phyloP scores from a whole-genome alignment of 352 stramenopile species.

The Phytophthora brassicae region DNA sequence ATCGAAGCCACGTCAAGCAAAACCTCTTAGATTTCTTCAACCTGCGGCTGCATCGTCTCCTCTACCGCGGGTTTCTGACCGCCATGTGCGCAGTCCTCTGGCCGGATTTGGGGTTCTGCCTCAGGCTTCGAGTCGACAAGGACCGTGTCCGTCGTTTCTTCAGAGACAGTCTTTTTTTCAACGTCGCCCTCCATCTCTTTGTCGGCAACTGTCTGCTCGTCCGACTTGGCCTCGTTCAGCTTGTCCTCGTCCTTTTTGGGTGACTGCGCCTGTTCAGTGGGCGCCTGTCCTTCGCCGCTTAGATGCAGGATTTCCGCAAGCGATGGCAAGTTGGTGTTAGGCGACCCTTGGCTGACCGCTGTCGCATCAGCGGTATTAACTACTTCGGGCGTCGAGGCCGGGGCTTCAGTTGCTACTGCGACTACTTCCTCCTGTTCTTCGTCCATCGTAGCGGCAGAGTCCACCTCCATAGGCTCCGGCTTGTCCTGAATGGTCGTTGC shows the following conservation, averaged over 20 bases:
- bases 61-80: constrained; percentile 20
- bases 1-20: constrained; percentile 1
- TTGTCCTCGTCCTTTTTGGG: not conserved
- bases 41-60: constrained; percentile 24
- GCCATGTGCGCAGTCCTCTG: constrained; percentile 27
- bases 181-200: not conserved
- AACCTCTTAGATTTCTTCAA: constrained; percentile 26
- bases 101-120: not conserved
- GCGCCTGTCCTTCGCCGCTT: constrained; percentile 31
- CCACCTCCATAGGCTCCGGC: constrained; percentile 25
- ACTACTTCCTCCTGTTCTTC: not conserved
- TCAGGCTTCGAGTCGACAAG: not conserved
- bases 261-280: not conserved
- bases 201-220: constrained; percentile 2
- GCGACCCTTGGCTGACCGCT: constrained; percentile 30
- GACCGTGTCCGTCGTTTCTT: constrained; percentile 2
- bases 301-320: constrained; percentile 76
- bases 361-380: too few species aligned
- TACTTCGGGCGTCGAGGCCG: too few species aligned
- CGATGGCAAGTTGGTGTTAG: constrained; percentile 61
- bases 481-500: constrained; percentile 47
- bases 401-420: not conserved
- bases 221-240: not conserved
- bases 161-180: not conserved
- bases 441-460: constrained; percentile 13